Evolutionary conservation across 2,329 filamentous ascomycete genomes (phyloP), one percentile per base, ranked within the genome.

Genomic region (Trichoderma oligosporum): DNA sequence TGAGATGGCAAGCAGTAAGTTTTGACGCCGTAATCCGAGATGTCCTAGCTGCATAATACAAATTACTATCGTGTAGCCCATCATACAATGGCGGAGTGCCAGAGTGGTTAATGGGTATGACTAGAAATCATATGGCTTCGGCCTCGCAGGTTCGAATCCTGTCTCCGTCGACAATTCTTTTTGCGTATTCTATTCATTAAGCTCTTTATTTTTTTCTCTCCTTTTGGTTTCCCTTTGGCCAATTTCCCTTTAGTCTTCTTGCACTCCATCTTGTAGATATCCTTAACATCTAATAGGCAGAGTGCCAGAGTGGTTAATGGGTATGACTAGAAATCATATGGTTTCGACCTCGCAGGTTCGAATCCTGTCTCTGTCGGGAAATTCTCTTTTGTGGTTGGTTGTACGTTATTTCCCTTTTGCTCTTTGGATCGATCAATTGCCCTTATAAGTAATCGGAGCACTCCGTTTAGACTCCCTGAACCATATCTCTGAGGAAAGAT

Each of bases 41-140:
- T n/a, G 27, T 31, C 27, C 11, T 31, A 31, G 27, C 27, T 11
- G 27, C 11, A 31, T 31, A 31, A 11, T 6, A 11, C 27, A 31
- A 31, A 31, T 31, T 31, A 31, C 27, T 11, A 31, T 11, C 27
- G 5, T 11, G 27, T 11, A 31, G 27, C 27, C 7, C 29, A 42
- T 4, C 46, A 38, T 38, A 14, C 46, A 49, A 49, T 49, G 49
- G 49, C 51, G 33, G 49, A 53, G 49, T 53, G 49, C 49, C 49
- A 53, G 49, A 53, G 49, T 55, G 52, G 49, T 54, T 54, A 54
- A 54, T 54, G 51, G 51, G 51, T 54, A 54, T 54, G 51, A 54
- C 51, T 54, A 54, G 51, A 54, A 54, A 54, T 54, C 51, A 54
- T 54, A 54, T 54, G 51, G 51, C 27, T 54, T 54, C 51, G 51